These are phyloP conservation scores for Luzula sylvatica DNA, from an alignment of 176 grass and related monocot species.

Conservation along the genomic window DNA sequence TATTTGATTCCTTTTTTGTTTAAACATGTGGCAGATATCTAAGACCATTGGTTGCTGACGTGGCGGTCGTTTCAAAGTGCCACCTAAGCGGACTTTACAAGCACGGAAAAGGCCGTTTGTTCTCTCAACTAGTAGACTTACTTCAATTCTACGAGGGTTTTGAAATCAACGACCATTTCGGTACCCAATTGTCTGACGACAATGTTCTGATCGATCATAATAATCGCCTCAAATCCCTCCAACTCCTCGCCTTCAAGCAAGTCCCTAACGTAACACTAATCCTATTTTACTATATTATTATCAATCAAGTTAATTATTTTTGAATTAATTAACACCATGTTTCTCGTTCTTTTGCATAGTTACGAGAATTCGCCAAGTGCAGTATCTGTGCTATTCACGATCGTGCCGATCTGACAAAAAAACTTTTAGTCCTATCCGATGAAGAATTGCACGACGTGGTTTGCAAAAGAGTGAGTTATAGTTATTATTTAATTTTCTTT, in stretches of 20 bases:
- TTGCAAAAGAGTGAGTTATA: constrained; percentile 71
- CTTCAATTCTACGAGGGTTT: constrained; percentile 97
- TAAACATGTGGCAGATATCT: not conserved
- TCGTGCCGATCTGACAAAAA: constrained; percentile 80
- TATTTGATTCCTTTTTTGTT: too few relatives aligned
- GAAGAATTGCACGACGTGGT: constrained; percentile 65
- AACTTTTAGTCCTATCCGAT: constrained; percentile 73
- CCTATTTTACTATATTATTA: not conserved
- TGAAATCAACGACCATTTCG: constrained; percentile 93
- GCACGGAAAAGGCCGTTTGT: constrained; percentile 86
- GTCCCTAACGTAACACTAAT: constrained; percentile 58
- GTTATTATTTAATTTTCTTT: not conserved
- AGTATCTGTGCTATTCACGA: constrained; percentile 94
- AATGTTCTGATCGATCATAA: constrained; percentile 83
- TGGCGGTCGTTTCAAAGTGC: constrained; percentile 16
- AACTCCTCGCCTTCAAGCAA: constrained; percentile 89
- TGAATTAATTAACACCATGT: constrained; percentile 12
- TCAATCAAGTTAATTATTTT: not conserved
- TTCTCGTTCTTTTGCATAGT: constrained; percentile 27
- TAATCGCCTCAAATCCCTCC: constrained; percentile 78
- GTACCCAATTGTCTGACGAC: constrained; percentile 83
- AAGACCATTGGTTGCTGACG: constrained; percentile 18
- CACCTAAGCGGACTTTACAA: constrained; percentile 1
- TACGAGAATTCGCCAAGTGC: constrained; percentile 67
- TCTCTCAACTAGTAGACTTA: constrained; percentile 88